Conservation (phyloP, 208 protist genomes). For the Angomonas deanei region DNA sequence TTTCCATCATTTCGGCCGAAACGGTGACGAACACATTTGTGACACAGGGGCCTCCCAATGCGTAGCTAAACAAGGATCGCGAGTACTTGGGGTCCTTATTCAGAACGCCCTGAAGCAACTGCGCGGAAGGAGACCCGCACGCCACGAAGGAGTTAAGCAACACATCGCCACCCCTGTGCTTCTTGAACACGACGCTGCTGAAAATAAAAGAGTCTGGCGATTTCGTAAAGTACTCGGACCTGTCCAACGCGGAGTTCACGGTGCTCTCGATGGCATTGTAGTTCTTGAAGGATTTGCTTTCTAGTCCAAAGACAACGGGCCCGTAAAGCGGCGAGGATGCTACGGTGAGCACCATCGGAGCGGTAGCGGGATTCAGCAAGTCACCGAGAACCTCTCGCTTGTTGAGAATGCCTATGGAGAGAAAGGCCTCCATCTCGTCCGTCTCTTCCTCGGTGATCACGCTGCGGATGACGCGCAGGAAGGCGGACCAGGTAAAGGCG, state of each 20-base stretch:
- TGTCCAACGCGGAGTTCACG: slow-evolving; percentile 20
- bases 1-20: slow-evolving; percentile 16
- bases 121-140: slow-evolving; percentile 4
- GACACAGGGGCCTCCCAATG: slow-evolving; percentile 43
- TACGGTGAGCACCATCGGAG: slow-evolving; percentile 24
- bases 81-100: slow-evolving; percentile 34
- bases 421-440: slow-evolving; percentile 20
- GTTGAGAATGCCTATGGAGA: slow-evolving; percentile 47
- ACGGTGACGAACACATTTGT: slow-evolving; percentile 30
- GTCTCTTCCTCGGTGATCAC: slow-evolving; percentile 27
- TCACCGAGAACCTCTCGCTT: slow-evolving; percentile 50
- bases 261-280: slow-evolving; percentile 10
- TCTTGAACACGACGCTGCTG: slow-evolving; percentile 40
- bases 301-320: slow-evolving; percentile 19
- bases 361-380: slow-evolving; percentile 16
- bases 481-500: slow-evolving; percentile 2
- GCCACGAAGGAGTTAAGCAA: slow-evolving; percentile 29
- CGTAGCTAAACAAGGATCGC: slow-evolving; percentile 44
- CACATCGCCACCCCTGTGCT: slow-evolving; percentile 30
- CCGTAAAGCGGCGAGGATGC: slow-evolving; percentile 53
- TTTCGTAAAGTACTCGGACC: slow-evolving; percentile 10
- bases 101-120: slow-evolving; percentile 22
- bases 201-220: slow-evolving; percentile 29
- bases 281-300: slow-evolving; percentile 11
- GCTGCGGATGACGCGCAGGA: slow-evolving; percentile 15